Percentiles rank a stretch among this genome's conserved stretches.
Evolutionary conservation across 2,329 filamentous ascomycete species (phyloP).

Genomic region (Fusarium haematococcum): DNA sequence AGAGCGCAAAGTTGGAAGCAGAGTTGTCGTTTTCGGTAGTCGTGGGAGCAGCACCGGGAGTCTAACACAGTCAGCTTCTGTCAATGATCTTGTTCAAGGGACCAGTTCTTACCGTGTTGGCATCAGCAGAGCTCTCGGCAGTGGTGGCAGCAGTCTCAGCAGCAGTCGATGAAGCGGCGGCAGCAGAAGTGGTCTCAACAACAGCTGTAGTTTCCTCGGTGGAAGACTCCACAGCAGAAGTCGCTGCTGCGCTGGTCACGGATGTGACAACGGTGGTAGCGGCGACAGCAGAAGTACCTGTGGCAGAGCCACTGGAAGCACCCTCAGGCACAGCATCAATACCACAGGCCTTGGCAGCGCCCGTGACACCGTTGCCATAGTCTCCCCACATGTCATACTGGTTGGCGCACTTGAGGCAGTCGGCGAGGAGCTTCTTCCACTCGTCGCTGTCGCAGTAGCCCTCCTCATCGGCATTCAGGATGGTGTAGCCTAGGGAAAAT

Average conservation of each 20-base stretch:
- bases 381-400: slow-evolving; percentile 58
- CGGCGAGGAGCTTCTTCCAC: slow-evolving; percentile 56
- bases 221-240: not conserved
- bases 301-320: slow-evolving; percentile 13
- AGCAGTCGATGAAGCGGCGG: not conserved
- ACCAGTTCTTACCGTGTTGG: slow-evolving; percentile 21
- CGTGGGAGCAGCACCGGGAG: slow-evolving; percentile 19
- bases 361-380: slow-evolving; percentile 53
- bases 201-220: slow-evolving; percentile 6
- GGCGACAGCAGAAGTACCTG: slow-evolving; percentile 10
- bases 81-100: no score
- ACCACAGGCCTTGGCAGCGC: slow-evolving; percentile 53
- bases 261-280: slow-evolving; percentile 18
- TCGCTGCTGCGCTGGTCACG: slow-evolving; percentile 17
- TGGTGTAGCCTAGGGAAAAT: slow-evolving; percentile 43
- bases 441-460: slow-evolving; percentile 50
- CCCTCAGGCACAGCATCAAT: slow-evolving; percentile 41
- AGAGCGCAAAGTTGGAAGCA: slow-evolving; percentile 18
- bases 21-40: slow-evolving; percentile 8
- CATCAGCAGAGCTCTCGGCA: slow-evolving; percentile 1
- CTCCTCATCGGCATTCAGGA: slow-evolving; percentile 39
- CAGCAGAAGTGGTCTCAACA: slow-evolving; percentile 9
- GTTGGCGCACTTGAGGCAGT: slow-evolving; percentile 59
- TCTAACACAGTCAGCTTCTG: slow-evolving; percentile 6
- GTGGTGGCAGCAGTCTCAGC: slow-evolving; percentile 15